Base-by-base conservation (phyloP, 148 eudicot genomes). In the Silene conica region DNA sequence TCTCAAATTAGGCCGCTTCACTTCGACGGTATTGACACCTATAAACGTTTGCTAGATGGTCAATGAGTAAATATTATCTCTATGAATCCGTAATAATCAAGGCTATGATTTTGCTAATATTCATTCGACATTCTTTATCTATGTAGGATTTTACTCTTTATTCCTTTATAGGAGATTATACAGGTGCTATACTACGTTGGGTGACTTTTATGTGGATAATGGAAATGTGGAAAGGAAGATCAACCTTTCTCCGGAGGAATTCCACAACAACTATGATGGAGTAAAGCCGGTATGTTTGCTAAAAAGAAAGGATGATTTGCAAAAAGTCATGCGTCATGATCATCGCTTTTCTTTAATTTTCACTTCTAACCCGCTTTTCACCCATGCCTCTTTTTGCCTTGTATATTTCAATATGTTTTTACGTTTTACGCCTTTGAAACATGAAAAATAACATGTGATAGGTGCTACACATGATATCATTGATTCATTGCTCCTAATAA, bases 81-180 rank as follows among this genome's bases (percentile, higher is more conserved):
- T 18, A 28, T 68, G 28, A 63, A 23, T 38, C 43, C 23, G 45
- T 68, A 20, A 63, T 41, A 59, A 55, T 41, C n/a, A 22, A 19
- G 63, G 7, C 52, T 41, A 60, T 38, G 31, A 54, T 45, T 46
- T 8, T 9, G 22, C 8, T 70, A 46, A 71, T 45, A 16, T 45
- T 52, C 55, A 18, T 19, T 70, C 45, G 7, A 45, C 56, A 43
- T 57, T 45, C 22, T 59, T 63, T 71, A 14, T 26, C 25, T 82
- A 21, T 82, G 74, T 88, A 95, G 99, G 99, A 76, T 95, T 95
- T 82, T 70, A 80, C 86, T 95, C 99, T 71, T 73, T 89, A 70
- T 95, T 87, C 82, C 85, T 95, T 26, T 89, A 90, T 75, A 84
- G 84, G 79, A 89, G 99, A 74, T 79, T 87, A 60, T 95, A 95